Evolutionary conservation across 2,329 filamentous ascomycete species (phyloP), one percentile per base, ranked within the genome.

Genomic region (Alternaria panax): DNA sequence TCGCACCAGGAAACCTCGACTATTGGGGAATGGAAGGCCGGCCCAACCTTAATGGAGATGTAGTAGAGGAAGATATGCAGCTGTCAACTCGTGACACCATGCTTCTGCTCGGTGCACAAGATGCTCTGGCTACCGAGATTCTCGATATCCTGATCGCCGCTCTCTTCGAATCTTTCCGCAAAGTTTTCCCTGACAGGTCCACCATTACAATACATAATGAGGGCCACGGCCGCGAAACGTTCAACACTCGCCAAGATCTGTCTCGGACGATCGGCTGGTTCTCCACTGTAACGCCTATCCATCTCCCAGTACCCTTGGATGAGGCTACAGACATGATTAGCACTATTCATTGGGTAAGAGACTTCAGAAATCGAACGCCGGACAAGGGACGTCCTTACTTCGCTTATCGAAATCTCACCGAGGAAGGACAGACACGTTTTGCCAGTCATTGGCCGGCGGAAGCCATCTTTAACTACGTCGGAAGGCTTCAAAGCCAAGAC

Each of bases 181-280:
- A 74, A 18, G 74, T 76, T 0, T 84, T 84, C 58, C 64, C 68
- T 0, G 79, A 82, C 45, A 73, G 82, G 9, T 30, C 71, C 1
- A 62, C 78, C 1, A 78, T 81, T 4, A 76, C 79, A 0, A 79
- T 84, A 42, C 81, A 80, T 63, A 83, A 82, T 25, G 82, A 84
- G 67, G 81, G 81, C 0, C 82, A 84, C 46, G 82, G 82, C 7
- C 73, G 82, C 38, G 81, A 84, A 64, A 72, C 78, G 0, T 83
- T 81, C 75, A 76, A 82, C 50, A 48, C 74, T 0, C 75, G 75
- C 2, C 79, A 84, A 47, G 82, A 84, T 47, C 76, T 84, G 5
- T 82, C 82, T 3, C 76, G 80, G 6, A 84, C 82, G 1, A 76
- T 84, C 2, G 83, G 83, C 7, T 85, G 83, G 83, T 85, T 84